These are phyloP conservation scores for Elsinoe ampelina DNA, from an alignment of 2,329 filamentous ascomycete species.

Conservation along the genomic window DNA sequence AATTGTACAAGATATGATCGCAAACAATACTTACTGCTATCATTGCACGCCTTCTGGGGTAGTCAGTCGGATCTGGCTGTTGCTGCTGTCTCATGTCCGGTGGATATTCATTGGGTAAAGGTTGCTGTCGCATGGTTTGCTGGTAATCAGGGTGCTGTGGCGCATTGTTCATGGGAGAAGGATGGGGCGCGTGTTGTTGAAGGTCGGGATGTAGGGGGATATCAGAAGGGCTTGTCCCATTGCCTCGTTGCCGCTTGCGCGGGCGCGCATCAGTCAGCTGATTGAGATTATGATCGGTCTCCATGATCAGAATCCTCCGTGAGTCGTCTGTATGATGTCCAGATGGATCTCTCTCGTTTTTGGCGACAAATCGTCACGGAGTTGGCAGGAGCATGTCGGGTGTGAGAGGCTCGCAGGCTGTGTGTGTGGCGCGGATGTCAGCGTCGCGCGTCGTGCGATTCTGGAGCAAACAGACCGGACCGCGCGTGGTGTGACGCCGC, in stretches of 20 bases:
- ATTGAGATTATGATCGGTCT: neutral
- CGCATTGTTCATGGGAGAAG: neutral
- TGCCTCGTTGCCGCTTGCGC: slow-evolving; percentile 9
- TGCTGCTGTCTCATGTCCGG: slow-evolving; percentile 16
- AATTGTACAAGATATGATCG: no score
- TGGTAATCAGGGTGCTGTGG: neutral
- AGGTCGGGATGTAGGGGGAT: slow-evolving; percentile 8
- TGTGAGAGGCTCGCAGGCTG: neutral
- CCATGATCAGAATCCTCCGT: neutral
- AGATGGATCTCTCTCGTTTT: neutral
- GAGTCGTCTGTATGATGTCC: neutral
- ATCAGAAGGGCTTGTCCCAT: neutral
- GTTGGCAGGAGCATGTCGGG: neutral
- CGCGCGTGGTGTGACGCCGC: no score
- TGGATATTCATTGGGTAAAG: neutral
- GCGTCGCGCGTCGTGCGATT: no score
- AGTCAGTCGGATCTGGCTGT: slow-evolving; percentile 23
- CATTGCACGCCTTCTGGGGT: slow-evolving; percentile 25
- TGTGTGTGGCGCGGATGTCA: no score
- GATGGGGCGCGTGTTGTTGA: neutral
- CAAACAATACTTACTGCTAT: slow-evolving; percentile 19
- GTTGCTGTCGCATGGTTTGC: neutral
- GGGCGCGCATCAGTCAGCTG: neutral
- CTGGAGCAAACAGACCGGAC: no score
- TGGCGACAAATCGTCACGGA: neutral